A percentile compares a stretch with the other conserved stretches of the same genome.
Evolutionary conservation across 345 rosid genomes (phyloP).

Genomic region (Lepidium africanum): DNA sequence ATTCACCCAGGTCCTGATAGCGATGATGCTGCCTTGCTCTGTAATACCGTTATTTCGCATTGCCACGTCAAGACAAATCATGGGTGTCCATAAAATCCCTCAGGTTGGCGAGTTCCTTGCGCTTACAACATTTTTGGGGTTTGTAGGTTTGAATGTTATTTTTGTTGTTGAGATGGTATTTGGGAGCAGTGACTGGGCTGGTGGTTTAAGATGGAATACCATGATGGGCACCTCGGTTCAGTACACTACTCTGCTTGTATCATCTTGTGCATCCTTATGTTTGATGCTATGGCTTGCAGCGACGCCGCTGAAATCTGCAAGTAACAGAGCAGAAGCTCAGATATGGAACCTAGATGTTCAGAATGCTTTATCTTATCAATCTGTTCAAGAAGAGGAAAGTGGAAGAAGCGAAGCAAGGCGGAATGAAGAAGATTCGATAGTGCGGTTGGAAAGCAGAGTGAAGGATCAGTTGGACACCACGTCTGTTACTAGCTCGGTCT

Average conservation of each 20-base stretch:
- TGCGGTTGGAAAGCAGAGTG: slow-evolving; percentile 28
- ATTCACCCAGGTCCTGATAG: slow-evolving; percentile 71
- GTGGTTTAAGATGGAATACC: slow-evolving; percentile 66
- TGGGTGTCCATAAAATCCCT: slow-evolving; percentile 81
- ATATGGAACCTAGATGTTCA: slow-evolving; percentile 49
- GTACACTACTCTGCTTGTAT: slow-evolving; percentile 50
- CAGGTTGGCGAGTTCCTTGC: slow-evolving; percentile 64
- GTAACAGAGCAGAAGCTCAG: slow-evolving; percentile 42
- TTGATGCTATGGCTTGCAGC: slow-evolving; percentile 87
- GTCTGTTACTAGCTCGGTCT: slow-evolving; percentile 33
- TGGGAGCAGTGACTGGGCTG: slow-evolving; percentile 91
- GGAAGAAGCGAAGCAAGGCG: slow-evolving; percentile 30
- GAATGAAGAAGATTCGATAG: slow-evolving; percentile 28
- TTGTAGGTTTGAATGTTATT: slow-evolving; percentile 67
- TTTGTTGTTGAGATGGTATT: slow-evolving; percentile 80
- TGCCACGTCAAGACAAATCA: slow-evolving; percentile 73
- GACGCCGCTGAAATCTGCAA: slow-evolving; percentile 80
- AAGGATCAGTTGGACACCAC: slow-evolving; percentile 34
- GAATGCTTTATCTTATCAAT: slow-evolving; percentile 29
- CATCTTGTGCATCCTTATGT: slow-evolving; percentile 61
- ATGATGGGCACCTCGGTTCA: slow-evolving; percentile 45
- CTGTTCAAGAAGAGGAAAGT: slow-evolving; percentile 34
- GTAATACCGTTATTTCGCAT: slow-evolving; percentile 87
- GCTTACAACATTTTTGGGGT: slow-evolving; percentile 52
- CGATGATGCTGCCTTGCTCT: slow-evolving; percentile 83